Evolutionary conservation across 192 early-diverging fungal species (phyloP), one percentile per base, ranked within the genome.

Genomic region (Podila horticola): DNA sequence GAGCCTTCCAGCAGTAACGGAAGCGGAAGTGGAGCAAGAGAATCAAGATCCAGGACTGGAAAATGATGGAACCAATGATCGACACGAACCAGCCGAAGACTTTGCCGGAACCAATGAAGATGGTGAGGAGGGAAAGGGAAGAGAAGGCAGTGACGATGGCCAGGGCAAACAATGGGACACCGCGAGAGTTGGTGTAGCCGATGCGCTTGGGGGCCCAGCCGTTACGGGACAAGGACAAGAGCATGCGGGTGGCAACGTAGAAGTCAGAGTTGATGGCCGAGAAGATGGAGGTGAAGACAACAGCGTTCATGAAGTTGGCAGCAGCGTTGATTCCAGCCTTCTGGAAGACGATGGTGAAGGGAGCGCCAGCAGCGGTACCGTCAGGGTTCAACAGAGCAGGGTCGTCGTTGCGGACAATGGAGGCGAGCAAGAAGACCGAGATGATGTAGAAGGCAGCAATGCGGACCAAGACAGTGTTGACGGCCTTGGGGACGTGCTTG

Each of bases 251-350:
- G 17, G 92, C 92, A 12, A 94, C 92, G 74, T 96, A 97, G 15
- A 95, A 90, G 22, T 94, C 95, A n/a, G 92, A 94, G 86, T 96
- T 97, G 49, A 92, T 93, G 52, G 96, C 94, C 20, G 90, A 92
- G 66, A 92, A 77, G 34, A 92, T 86, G 19, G 91, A 91, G 19
- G 91, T 79, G 30, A 93, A 79, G 45, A 94, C 88, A 57, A 94
- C 84, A 30, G 91, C 92, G 65, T 94, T 94, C 90, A 94, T 94
- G 31, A 90, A 66, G 62, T 92, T 86, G 20, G 90, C 91, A 38
- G 91, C 91, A 74, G 86, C 87, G 33, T 48, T 66, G 51, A 90
- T 84, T 49, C 92, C 92, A 10, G 92, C 90, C 73, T 84, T 84
- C 51, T 87, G 38, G 69, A 92, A 91, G 36, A 94, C 90, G 49